A percentile compares a stretch with the other conserved stretches of the same genome.
These are phyloP conservation scores for Dactylellina leptospora DNA, from an alignment of 2,329 filamentous ascomycete species.

Conservation along the genomic window DNA sequence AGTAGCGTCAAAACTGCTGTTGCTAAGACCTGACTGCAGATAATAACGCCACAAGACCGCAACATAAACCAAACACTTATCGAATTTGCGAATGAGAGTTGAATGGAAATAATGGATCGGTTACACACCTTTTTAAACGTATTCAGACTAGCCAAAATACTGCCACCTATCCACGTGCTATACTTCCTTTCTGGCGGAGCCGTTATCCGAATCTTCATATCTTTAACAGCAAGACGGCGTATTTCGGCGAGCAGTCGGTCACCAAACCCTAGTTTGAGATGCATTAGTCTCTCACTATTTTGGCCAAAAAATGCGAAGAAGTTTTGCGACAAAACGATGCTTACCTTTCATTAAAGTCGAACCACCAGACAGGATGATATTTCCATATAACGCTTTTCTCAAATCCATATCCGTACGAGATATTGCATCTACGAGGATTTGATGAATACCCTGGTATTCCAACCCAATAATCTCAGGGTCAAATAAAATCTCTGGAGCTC, in stretches of 20 bases:
- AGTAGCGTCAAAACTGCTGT: background rate
- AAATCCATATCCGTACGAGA: constrained; percentile 94
- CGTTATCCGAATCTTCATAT: constrained; percentile 99
- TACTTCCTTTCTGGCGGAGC: constrained; percentile 97
- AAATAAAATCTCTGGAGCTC: constrained; percentile 95
- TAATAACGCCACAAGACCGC: background rate
- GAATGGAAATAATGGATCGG: background rate
- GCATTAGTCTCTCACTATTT: constrained; percentile 18
- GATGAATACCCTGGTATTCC: constrained; percentile 95
- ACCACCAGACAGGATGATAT: constrained; percentile 95
- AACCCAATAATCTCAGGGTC: constrained; percentile 96
- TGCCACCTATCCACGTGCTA: constrained; percentile 98
- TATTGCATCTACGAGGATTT: constrained; percentile 97
- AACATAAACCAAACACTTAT: background rate
- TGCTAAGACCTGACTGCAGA: background rate
- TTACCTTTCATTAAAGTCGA: constrained; percentile 87
- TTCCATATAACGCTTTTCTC: constrained; percentile 90
- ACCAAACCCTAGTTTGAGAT: constrained; percentile 71
- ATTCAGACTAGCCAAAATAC: constrained; percentile 93
- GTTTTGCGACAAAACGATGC: constrained; percentile 3
- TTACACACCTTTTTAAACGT: constrained; percentile 91
- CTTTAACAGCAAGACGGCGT: constrained; percentile 91
- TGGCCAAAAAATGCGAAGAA: background rate
- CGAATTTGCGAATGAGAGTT: background rate
- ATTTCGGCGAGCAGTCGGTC: constrained; percentile 91